Evolutionary conservation across 495 filamentous ascomycete genomes (phyloP), one percentile per base, ranked within the genome.

Genomic region (Tricharina praecox): DNA sequence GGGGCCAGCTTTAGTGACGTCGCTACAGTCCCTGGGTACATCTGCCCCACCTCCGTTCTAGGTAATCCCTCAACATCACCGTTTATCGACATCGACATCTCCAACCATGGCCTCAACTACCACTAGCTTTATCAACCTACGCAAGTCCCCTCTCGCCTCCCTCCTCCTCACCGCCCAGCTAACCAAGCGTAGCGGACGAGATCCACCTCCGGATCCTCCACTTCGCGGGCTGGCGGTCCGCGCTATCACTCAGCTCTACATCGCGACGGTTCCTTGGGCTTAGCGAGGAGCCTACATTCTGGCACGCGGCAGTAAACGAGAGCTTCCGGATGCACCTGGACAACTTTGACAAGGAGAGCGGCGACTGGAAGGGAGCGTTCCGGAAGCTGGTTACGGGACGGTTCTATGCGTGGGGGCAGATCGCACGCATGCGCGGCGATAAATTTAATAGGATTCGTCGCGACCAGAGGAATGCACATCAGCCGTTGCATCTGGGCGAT

Each of bases 181-280:
- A 32, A 13, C 37, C 37, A 9, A 13, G 40, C 40, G 13, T 23
- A 43, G 40, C 40, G 2, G 20, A 43, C 24, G 40, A 43, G 40
- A 19, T 43, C 20, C 2, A 24, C 21, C 40, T 43, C 20, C 40
- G 40, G 20, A 43, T 43, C 11, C 23, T 43, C 20, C 40, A 43
- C 40, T 43, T 43, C 18, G 40, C 40, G 10, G 40, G 40, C 13
- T 43, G 40, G 40, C 8, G 40, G 18, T 8, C 19, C 18, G 40
- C 40, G 11, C 7, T 43, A 8, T 9, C 24, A 26, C n/a, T 43
- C 3, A 11, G 40, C 21, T 8, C 8, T 11, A 25, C 20, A 38
- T 26, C 24, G 40, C 21, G 24, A 11, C 8, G 26, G 2, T 43
- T 43, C 23, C 21, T 11, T 13, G 23, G 26, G 10, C 2, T 43